Evolutionary conservation across 208 protist species (phyloP), one percentile per base, ranked within the genome.

Genomic region (Trypanosoma congolense): DNA sequence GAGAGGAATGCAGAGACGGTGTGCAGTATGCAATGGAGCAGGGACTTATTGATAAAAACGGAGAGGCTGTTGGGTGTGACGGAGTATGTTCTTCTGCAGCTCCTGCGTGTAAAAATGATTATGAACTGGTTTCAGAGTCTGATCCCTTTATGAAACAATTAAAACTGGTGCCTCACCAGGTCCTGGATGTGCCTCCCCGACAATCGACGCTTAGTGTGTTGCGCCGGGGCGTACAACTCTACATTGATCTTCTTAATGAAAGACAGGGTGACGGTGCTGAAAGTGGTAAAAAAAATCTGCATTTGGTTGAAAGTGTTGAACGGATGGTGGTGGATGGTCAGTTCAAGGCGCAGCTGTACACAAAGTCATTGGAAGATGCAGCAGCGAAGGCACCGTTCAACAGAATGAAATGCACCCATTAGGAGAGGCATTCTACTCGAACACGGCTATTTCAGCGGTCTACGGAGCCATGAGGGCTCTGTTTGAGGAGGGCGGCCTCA

Each of bases 11-110:
- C 46, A 43, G 12, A 0, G 55, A 55, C 1, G 66, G 58, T 21
- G 62, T 92, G 4, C 22, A 61, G 0, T 50, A 75, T 10, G 84
- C 84, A 16, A 42, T 65, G 30, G 48, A 69, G 9, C 42, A 50
- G 30, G 58, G 67, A 0, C 54, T 88, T 5, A 79, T 92, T 49
- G 61, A 80, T 43, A 31, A 26, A 4, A 52, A 65, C 14, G 83
- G 74, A 12, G 56, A 55, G 14, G 63, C 62, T 21, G n/a, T 33
- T 24, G 21, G 54, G 4, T 85, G 64, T 65, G 60, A 66, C 0
- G 73, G 65, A 4, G 68, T 87, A 36, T 56, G 36, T 14, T 36
- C 61, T 19, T 59, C 16, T 59, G 22, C 50, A 43, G 44, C 43
- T 42, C 40, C 61, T 8, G 10, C 77, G 31, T 31, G 60, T 35